phyloP scores from a whole-genome alignment of 75 land plant species.

The Pinus taeda region DNA sequence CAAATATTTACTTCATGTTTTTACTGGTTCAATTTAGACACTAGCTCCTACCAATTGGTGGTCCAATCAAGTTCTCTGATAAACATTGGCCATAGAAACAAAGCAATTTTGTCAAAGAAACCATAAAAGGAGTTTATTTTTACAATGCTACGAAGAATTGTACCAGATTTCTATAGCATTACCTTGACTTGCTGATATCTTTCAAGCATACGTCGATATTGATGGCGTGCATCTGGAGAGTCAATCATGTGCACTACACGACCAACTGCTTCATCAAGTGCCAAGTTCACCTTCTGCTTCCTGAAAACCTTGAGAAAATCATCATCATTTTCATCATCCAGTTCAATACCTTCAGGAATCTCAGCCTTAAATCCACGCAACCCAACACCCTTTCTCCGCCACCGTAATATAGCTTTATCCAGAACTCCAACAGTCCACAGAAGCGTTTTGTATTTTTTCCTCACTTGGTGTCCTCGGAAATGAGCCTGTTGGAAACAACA shows the following conservation, averaged over 20 bases:
- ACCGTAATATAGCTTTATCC: constrained; percentile 84
- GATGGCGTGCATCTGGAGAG: constrained; percentile 73
- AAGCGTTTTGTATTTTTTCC: constrained; percentile 72
- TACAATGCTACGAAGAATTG: not conserved
- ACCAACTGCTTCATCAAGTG: constrained; percentile 67
- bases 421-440: constrained; percentile 82
- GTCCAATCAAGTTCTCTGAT: not conserved
- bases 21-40: not conserved
- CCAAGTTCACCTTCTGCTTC: constrained; percentile 60
- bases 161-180: not conserved
- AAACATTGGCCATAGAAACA: not conserved
- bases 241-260: constrained; percentile 82
- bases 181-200: constrained; percentile 62
- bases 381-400: constrained; percentile 85
- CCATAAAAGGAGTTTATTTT: not conserved
- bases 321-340: constrained; percentile 52
- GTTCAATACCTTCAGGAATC: constrained; percentile 15
- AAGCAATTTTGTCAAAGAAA: not conserved
- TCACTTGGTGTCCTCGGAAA: constrained; percentile 88
- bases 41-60: not conserved
- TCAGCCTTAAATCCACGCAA: constrained; percentile 72
- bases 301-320: constrained; percentile 76
- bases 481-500: constrained; percentile 58
- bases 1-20: not conserved
- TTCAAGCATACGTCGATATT: constrained; percentile 83